phyloP scores from a whole-genome alignment of 148 eudicot species.

The Cornus controversa region DNA sequence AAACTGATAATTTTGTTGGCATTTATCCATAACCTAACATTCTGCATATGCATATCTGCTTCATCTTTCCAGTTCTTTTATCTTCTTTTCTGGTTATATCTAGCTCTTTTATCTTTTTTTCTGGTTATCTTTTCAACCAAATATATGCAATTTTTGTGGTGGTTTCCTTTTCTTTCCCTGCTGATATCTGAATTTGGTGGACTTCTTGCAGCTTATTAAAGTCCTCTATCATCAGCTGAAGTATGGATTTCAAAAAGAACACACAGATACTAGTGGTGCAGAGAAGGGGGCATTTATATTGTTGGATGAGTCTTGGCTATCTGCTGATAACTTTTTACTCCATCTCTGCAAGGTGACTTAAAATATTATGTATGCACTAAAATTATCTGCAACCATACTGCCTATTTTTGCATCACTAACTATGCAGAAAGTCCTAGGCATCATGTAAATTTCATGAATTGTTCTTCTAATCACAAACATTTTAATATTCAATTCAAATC shows the following conservation, averaged over 20 bases:
- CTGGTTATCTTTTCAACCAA: background rate
- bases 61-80: no score
- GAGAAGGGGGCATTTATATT: conserved; percentile 47
- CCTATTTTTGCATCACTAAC: background rate
- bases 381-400: background rate
- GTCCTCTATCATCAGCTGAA: conserved; percentile 81
- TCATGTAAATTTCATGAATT: background rate
- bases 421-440: background rate
- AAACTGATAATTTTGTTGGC: background rate
- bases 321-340: conserved; percentile 81
- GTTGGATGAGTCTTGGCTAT: conserved; percentile 90
- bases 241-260: conserved; percentile 72
- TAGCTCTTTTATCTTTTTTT: background rate
- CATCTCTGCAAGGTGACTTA: conserved; percentile 68
- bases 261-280: conserved; percentile 23
- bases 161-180: background rate
- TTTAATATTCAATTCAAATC: background rate
- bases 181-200: conserved; percentile 11
- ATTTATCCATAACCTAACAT: background rate
- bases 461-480: background rate
- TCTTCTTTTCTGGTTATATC: background rate
- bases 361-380: background rate
- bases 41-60: no score
- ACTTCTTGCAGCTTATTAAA: conserved; percentile 59
- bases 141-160: background rate